Evolutionary conservation across 805 yeast species (phyloP), one percentile per base, ranked within the genome.

Genomic region (Tetrapisispora iriomotensis): DNA sequence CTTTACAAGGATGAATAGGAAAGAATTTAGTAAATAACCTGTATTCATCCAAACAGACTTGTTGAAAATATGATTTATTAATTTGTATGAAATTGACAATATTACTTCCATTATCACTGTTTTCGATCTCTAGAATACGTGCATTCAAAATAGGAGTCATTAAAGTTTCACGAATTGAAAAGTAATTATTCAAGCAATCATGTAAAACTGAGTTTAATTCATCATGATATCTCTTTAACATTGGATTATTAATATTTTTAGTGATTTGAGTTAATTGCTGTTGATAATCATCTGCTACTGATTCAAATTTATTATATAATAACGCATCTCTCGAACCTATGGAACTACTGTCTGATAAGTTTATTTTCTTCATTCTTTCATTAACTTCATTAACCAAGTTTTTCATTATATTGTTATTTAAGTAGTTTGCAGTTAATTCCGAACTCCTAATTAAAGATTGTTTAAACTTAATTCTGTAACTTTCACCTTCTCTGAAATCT

Each of bases 361-460:
- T 54, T 1, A 52, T 38, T 15, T 42, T 44, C 2, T 44, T 15
- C 2, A 61, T 17, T 38, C 60, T 63, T 10, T 42, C 38, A 1
- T 44, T 39, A 23, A 67, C 53, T 13, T 62, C 64, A 40, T 46
- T 51, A 37, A 54, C 50, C 2, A 58, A 45, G 21, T 49, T 54
- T 40, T 67, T 66, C 40, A 75, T 47, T 24, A 52, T 45, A 40
- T 59, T 65, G 15, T 36, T 35, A 8, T 66, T 67, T 39, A 83
- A 60, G 53, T 79, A 85, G 50, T 79, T 83, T 45, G 80, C 72
- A 13, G 86, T 74, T 43, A 90, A 65, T 0, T 92, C 77, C 34
- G 86, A 67, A 1, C 94, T 79, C 42, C 95, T 71, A 1, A 88
- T 77, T 71, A 86, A 68, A 51, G 95, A 84, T 50, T 84, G 94